Percentiles rank a stretch among this genome's conserved stretches.
These are phyloP conservation scores for Elsinoe arachidis DNA, from an alignment of 2,329 filamentous ascomycete genomes.

Conservation along the genomic window DNA sequence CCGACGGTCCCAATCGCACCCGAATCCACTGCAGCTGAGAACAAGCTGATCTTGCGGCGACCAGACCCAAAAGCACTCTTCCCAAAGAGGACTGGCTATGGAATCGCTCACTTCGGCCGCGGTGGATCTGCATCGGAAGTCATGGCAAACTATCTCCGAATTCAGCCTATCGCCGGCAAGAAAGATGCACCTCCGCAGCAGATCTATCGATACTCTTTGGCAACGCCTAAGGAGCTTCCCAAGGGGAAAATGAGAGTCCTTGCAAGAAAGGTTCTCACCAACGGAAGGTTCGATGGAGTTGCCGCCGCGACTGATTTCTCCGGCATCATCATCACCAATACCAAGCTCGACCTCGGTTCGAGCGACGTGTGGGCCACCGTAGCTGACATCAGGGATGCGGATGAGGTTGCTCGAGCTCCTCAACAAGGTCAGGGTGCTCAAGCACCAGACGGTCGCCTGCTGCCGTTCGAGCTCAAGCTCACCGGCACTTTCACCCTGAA, in stretches of 20 bases:
- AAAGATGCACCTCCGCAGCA: conserved; percentile 15
- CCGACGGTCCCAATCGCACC: not conserved
- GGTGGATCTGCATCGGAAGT: conserved; percentile 25
- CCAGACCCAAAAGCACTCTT: not conserved
- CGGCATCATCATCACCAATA: conserved; percentile 28
- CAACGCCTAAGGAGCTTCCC: conserved; percentile 23
- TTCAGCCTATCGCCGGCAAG: conserved; percentile 29
- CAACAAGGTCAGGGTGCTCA: conserved; percentile 15
- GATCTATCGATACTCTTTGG: conserved; percentile 36
- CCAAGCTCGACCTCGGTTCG: conserved; percentile 20
- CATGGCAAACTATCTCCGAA: conserved; percentile 35
- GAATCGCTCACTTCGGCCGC: not conserved
- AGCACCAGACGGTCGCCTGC: conserved; percentile 24
- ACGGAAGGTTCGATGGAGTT: conserved; percentile 25
- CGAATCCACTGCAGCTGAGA: not conserved
- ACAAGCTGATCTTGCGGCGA: not conserved
- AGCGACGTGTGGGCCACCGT: conserved; percentile 14
- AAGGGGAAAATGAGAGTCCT: conserved; percentile 41
- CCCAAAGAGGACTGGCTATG: not conserved
- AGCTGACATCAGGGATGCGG: conserved; percentile 10
- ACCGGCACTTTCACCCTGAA: conserved; percentile 29
- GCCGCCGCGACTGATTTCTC: conserved; percentile 33
- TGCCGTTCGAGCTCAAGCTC: conserved; percentile 26
- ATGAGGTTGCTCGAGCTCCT: conserved; percentile 22
- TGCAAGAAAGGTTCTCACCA: conserved; percentile 37